A percentile compares a stretch with the other conserved stretches of the same genome.
phyloP scores from a whole-genome alignment of 176 grass and related monocot genomes.

The Musa troglodytarum region DNA sequence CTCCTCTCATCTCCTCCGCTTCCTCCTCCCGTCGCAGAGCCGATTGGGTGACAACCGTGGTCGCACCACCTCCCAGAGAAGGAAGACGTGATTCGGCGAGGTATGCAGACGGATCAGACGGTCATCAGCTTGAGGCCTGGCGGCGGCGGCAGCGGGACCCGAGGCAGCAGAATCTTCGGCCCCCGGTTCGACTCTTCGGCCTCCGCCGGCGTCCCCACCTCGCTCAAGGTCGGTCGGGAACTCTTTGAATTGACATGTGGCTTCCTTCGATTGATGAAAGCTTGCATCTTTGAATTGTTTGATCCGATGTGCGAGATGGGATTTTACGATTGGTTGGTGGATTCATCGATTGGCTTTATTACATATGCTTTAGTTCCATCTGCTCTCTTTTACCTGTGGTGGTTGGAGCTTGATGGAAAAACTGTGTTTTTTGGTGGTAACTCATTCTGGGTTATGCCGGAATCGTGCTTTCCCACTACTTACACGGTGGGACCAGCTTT shows the following conservation, averaged over 20 bases:
- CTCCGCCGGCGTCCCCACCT: slow-evolving; percentile 13
- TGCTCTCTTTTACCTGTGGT: not conserved
- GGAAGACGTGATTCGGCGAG: slow-evolving; percentile 3
- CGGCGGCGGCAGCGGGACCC: slow-evolving; percentile 53
- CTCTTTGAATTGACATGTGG: slow-evolving; percentile 30
- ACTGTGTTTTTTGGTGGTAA: no score
- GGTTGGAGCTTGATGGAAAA: not conserved
- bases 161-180: slow-evolving; percentile 40
- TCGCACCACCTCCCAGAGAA: not conserved
- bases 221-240: slow-evolving; percentile 44
- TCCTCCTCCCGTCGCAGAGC: not conserved
- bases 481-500: not conserved
- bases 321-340: not conserved
- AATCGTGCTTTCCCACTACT: not conserved
- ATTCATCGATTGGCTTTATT: not conserved
- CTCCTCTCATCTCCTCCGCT: not conserved
- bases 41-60: not conserved
- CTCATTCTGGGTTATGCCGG: not conserved
- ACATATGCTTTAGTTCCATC: not conserved
- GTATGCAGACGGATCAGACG: slow-evolving; percentile 81
- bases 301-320: not conserved
- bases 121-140: slow-evolving; percentile 85
- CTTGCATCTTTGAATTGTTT: slow-evolving; percentile 9
- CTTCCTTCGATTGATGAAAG: slow-evolving; percentile 13
- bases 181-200: slow-evolving; percentile 32